A percentile compares a stretch with the other conserved stretches of the same genome.
Conservation (phyloP, 305 asterid genomes). For the Fraxinus latifolia region DNA sequence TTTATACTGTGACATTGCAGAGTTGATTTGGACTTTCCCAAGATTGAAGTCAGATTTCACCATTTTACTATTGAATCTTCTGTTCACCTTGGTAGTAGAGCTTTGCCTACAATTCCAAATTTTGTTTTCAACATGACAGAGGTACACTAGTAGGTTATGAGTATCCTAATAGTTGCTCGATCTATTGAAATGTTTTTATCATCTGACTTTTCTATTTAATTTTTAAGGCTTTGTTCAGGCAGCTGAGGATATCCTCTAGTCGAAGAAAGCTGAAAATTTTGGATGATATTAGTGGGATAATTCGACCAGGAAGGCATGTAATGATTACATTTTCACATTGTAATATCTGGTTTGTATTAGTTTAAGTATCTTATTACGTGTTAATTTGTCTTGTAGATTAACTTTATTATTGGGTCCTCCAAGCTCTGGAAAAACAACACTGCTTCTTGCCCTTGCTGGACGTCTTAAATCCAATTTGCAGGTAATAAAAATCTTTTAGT, state of each 20-base stretch:
- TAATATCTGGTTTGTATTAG: slow-evolving; percentile 22
- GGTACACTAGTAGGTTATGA: slow-evolving; percentile 40
- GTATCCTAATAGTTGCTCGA: neutral
- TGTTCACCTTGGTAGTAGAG: slow-evolving; percentile 84
- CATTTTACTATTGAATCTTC: slow-evolving; percentile 68
- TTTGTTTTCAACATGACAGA: slow-evolving; percentile 81
- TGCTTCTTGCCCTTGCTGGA: slow-evolving; percentile 90
- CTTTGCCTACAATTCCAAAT: slow-evolving; percentile 91
- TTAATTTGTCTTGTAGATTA: slow-evolving; percentile 48
- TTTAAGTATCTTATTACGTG: slow-evolving; percentile 23
- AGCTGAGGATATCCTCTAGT: slow-evolving; percentile 58
- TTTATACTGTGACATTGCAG: slow-evolving; percentile 42
- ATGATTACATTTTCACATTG: slow-evolving; percentile 19
- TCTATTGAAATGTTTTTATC: neutral
- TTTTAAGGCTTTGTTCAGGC: slow-evolving; percentile 69
- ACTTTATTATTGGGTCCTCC: slow-evolving; percentile 93
- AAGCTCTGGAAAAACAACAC: slow-evolving; percentile 91
- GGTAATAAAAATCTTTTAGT: slow-evolving; percentile 44
- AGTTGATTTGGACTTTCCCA: slow-evolving; percentile 90
- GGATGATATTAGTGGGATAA: slow-evolving; percentile 81
- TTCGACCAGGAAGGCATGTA: slow-evolving; percentile 89
- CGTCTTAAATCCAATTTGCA: slow-evolving; percentile 75
- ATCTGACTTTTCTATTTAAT: slow-evolving; percentile 27
- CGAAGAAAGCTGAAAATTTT: slow-evolving; percentile 65
- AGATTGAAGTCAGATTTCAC: slow-evolving; percentile 83